phyloP scores from a whole-genome alignment of 768 basidiomycete species.

The Cubamyces sp. region DNA sequence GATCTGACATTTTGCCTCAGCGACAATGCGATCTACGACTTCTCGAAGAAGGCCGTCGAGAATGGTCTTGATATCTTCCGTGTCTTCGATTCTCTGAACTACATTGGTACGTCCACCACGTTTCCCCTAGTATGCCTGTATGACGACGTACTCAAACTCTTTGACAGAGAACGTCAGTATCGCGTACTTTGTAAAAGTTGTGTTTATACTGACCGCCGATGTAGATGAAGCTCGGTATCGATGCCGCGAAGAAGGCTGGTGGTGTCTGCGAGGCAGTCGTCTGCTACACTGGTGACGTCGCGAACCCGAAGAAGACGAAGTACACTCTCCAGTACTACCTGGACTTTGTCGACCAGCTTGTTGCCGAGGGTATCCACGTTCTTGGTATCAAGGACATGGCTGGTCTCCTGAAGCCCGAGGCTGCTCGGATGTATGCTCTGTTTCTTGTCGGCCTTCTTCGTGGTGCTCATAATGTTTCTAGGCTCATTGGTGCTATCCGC shows the following conservation, averaged over 20 bases:
- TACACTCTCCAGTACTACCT: constrained; percentile 98
- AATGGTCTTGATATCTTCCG: constrained; percentile 99
- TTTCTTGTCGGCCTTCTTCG: background rate
- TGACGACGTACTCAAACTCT: constrained; percentile 13
- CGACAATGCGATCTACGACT: constrained; percentile 99
- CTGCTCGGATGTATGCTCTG: constrained; percentile 77
- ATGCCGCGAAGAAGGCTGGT: constrained; percentile 99
- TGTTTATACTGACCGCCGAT: constrained; percentile 18
- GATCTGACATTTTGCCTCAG: constrained; percentile 42
- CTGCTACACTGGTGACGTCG: constrained; percentile 98
- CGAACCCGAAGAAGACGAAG: constrained; percentile 92
- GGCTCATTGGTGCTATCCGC: constrained; percentile 92
- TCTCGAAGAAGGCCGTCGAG: constrained; percentile 99
- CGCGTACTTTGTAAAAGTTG: background rate
- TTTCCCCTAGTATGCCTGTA: background rate
- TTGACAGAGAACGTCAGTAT: constrained; percentile 68
- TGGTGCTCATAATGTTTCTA: constrained; percentile 34
- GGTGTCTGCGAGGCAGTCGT: constrained; percentile 97
- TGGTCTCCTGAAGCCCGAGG: constrained; percentile 91
- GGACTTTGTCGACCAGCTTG: constrained; percentile 91
- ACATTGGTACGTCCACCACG: constrained; percentile 70
- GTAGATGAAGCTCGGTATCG: constrained; percentile 96
- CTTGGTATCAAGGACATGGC: constrained; percentile 99
- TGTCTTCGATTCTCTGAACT: constrained; percentile 98
- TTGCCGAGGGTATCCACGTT: constrained; percentile 94